Evolutionary conservation across 768 basidiomycete genomes (phyloP).

Genomic region (Tremella yokohamensis): DNA sequence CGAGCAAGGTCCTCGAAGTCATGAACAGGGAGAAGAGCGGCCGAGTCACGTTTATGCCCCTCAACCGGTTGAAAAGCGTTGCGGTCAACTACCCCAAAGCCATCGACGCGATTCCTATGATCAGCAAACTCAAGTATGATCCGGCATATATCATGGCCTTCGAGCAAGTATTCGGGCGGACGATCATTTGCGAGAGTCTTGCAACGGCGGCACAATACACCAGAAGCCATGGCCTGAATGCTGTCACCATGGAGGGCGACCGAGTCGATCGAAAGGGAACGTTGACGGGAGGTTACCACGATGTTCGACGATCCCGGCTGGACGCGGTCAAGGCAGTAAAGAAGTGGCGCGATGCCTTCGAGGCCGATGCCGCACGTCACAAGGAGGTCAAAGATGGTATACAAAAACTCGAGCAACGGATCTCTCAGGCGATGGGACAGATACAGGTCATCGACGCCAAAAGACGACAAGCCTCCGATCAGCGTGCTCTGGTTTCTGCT

Average conservation of each 20-base stretch:
- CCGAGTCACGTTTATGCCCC: slow-evolving; percentile 95
- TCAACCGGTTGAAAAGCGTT: slow-evolving; percentile 80
- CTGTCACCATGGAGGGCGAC: slow-evolving; percentile 96
- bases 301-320: slow-evolving; percentile 80
- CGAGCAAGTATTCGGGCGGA: slow-evolving; percentile 95
- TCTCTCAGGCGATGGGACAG: slow-evolving; percentile 69
- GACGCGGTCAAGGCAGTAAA: slow-evolving; percentile 77
- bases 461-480: slow-evolving; percentile 66
- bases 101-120: slow-evolving; percentile 57
- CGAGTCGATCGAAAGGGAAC: slow-evolving; percentile 95
- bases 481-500: slow-evolving; percentile 64
- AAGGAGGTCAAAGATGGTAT: slow-evolving; percentile 73
- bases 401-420: slow-evolving; percentile 73
- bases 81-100: slow-evolving; percentile 58
- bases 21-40: slow-evolving; percentile 93
- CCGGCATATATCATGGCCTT: slow-evolving; percentile 72
- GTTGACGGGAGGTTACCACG: slow-evolving; percentile 93
- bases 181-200: slow-evolving; percentile 89
- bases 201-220: slow-evolving; percentile 90
- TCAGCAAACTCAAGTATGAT: slow-evolving; percentile 78
- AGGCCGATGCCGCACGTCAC: slow-evolving; percentile 62
- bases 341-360: slow-evolving; percentile 69
- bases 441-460: slow-evolving; percentile 69
- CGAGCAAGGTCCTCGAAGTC: slow-evolving; percentile 79
- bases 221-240: slow-evolving; percentile 89